A percentile compares a stretch with the other conserved stretches of the same genome.
Conservation (phyloP, 2,329 filamentous ascomycete species). For the Aspergillus sp. region DNA sequence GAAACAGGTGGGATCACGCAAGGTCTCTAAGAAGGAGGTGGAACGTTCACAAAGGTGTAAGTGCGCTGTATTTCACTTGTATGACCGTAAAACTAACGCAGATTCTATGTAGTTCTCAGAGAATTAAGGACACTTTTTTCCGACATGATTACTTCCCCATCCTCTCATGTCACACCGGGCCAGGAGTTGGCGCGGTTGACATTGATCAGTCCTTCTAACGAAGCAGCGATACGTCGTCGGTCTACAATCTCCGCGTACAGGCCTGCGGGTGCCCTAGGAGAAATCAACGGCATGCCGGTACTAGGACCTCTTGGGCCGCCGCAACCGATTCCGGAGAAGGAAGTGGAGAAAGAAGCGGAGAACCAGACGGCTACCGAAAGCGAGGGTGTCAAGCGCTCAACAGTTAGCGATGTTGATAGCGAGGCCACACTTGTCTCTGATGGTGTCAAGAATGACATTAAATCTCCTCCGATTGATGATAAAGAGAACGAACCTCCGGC, state of each 20-base stretch:
- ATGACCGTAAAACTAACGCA: conserved; percentile 5
- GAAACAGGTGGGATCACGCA: conserved; percentile 75
- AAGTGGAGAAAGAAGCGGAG: conserved; percentile 25
- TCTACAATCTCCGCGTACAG: conserved; percentile 44
- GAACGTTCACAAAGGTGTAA: conserved; percentile 71
- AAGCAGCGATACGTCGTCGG: conserved; percentile 53
- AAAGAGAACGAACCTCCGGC: conserved; percentile 42
- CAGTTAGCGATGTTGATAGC: conserved; percentile 32
- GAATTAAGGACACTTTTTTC: conserved; percentile 72
- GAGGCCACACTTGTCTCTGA: conserved; percentile 43
- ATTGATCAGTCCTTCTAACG: conserved; percentile 62
- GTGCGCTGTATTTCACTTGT: conserved; percentile 36
- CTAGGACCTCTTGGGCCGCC: conserved; percentile 49
- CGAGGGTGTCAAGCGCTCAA: conserved; percentile 27
- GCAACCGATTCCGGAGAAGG: conserved; percentile 20
- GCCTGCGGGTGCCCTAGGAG: conserved; percentile 37
- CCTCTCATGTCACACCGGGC: conserved; percentile 67
- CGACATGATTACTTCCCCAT: conserved; percentile 66
- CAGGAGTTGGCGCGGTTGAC: conserved; percentile 79
- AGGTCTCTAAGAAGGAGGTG: conserved; percentile 61
- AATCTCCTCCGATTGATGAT: conserved; percentile 31
- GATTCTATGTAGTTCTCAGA: conserved; percentile 62
- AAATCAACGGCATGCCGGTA: conserved; percentile 49
- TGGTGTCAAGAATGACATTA: conserved; percentile 20
- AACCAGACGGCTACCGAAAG: conserved; percentile 20